Evolutionary conservation across 768 basidiomycete species (phyloP).

Genomic region (Naganishia friedmannii): DNA sequence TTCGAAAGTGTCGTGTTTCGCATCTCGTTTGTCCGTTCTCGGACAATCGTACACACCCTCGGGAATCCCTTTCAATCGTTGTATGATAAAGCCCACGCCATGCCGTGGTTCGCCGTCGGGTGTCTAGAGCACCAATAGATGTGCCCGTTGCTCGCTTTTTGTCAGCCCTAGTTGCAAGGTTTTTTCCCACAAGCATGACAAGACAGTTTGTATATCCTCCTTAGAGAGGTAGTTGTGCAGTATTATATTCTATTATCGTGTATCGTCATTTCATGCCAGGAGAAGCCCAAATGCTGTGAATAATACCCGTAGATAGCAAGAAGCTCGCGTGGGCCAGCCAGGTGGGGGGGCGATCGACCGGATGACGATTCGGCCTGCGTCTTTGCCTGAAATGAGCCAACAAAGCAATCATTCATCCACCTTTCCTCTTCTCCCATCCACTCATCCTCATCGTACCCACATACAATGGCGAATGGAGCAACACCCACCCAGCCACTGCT

Average conservation of each 20-base stretch:
- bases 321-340: no score
- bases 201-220: no score
- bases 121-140: conserved; percentile 2
- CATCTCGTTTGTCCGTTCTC: not conserved
- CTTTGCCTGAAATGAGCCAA: not conserved
- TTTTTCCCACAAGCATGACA: no score
- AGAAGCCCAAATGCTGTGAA: not conserved
- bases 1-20: not conserved
- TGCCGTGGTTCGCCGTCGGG: not conserved
- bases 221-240: not conserved
- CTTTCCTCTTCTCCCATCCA: not conserved
- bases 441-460: not conserved
- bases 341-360: no score
- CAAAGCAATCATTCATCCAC: not conserved
- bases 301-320: no score
- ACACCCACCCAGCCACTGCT: not conserved
- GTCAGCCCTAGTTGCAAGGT: no score
- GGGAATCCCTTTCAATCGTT: not conserved
- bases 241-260: not conserved
- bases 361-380: no score
- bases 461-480: not conserved
- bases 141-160: not conserved
- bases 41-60: not conserved
- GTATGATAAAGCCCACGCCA: conserved; percentile 7
- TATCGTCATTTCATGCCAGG: not conserved